phyloP scores from a whole-genome alignment of 306 rosid species.

The Castanea sativa region DNA sequence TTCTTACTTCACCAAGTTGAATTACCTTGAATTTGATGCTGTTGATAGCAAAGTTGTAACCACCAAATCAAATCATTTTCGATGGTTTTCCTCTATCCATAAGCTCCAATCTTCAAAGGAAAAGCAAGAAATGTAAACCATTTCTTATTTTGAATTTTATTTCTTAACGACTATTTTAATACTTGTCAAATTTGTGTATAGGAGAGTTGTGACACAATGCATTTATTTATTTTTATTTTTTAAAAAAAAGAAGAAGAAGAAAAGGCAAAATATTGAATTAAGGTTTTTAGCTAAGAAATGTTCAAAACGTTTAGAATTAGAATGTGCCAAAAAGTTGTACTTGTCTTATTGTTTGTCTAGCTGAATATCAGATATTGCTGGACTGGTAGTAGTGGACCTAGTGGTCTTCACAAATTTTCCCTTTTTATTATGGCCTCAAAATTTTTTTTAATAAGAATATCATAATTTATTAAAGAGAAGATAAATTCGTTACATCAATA shows the following conservation, averaged over 20 bases:
- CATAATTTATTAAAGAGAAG: too few species aligned
- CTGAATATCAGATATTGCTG: too few species aligned
- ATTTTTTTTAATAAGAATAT: too few species aligned
- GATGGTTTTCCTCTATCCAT: neutral
- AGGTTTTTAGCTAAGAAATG: too few species aligned
- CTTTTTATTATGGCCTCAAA: too few species aligned
- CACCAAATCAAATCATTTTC: neutral
- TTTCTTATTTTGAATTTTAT: neutral
- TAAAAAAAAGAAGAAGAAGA: neutral
- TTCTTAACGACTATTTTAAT: neutral
- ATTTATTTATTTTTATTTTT: too few species aligned
- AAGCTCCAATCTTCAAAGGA: constrained; percentile 8
- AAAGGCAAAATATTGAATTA: neutral
- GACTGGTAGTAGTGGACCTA: too few species aligned
- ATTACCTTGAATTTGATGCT: neutral
- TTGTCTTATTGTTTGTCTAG: too few species aligned
- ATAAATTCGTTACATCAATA: too few species aligned
- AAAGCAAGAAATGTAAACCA: neutral
- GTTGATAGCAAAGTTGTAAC: neutral
- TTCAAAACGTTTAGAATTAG: too few species aligned
- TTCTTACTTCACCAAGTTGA: neutral
- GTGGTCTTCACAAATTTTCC: too few species aligned
- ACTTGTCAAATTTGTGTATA: neutral
- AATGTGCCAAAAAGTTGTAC: too few species aligned
- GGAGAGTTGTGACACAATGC: neutral